A percentile compares a stretch with the other conserved stretches of the same genome.
phyloP scores from a whole-genome alignment of 2,329 filamentous ascomycete species.

The Plenodomus lindquistii region DNA sequence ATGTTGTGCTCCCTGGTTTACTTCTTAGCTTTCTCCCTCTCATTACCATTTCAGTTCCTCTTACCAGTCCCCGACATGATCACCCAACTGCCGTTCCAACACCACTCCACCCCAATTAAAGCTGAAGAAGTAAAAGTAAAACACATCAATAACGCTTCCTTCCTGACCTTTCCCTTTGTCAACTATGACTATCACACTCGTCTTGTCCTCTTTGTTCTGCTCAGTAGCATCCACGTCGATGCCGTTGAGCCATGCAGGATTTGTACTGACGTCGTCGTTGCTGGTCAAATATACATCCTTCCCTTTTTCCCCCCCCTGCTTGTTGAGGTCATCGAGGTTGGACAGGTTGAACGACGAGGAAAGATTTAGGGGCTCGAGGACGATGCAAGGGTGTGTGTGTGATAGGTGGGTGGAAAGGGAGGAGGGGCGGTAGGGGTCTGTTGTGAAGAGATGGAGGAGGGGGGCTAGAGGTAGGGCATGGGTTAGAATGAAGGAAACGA shows the following conservation, averaged over 20 bases:
- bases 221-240: conserved; percentile 54
- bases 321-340: conserved; percentile 46
- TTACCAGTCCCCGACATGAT: conserved; percentile 66
- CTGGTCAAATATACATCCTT: conserved; percentile 47
- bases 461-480: conserved; percentile 39
- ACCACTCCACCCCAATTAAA: conserved; percentile 58
- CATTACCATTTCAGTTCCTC: neutral
- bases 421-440: conserved; percentile 46
- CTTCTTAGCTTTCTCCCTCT: neutral
- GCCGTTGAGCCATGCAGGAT: conserved; percentile 51
- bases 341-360: conserved; percentile 37
- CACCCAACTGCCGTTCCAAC: conserved; percentile 42
- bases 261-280: conserved; percentile 36
- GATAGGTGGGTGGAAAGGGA: conserved; percentile 42
- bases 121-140: conserved; percentile 64
- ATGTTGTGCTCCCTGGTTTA: conserved; percentile 63
- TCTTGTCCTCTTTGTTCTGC: conserved; percentile 50
- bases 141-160: conserved; percentile 54
- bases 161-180: conserved; percentile 52
- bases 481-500: too few relatives aligned
- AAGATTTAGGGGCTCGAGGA: conserved; percentile 17
- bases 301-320: conserved; percentile 35
- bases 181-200: conserved; percentile 57
- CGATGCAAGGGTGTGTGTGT: conserved; percentile 42
- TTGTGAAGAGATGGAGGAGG: conserved; percentile 45